These are phyloP conservation scores for Phytophthora melonis DNA, from an alignment of 352 stramenopile genomes.

Conservation along the genomic window DNA sequence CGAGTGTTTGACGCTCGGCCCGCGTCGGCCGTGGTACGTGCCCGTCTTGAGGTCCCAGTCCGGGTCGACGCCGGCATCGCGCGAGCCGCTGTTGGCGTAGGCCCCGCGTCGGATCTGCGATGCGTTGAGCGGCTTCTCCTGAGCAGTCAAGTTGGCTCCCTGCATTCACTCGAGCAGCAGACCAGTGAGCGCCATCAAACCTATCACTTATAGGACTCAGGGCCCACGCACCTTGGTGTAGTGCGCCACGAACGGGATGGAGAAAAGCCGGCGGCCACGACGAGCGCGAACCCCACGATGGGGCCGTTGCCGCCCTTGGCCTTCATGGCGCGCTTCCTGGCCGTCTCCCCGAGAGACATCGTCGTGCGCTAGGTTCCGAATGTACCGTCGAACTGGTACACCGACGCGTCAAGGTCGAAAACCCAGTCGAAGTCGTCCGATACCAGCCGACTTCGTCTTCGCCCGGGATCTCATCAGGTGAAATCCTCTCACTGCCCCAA, in stretches of 20 bases:
- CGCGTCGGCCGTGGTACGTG: conserved; percentile 67
- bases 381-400: too few species aligned
- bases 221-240: conserved; percentile 60
- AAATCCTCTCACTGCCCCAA: too few species aligned
- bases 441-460: too few species aligned
- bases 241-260: conserved; percentile 75
- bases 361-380: too few species aligned
- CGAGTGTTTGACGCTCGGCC: conserved; percentile 34
- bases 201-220: not conserved
- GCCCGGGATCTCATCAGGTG: too few species aligned
- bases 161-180: conserved; percentile 29
- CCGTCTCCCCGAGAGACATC: conserved; percentile 20
- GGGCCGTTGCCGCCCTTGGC: conserved; percentile 49
- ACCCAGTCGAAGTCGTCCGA: too few species aligned
- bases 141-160: conserved; percentile 66
- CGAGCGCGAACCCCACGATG: conserved; percentile 54
- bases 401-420: too few species aligned
- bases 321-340: conserved; percentile 36
- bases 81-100: conserved; percentile 86
- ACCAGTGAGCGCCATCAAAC: not conserved
- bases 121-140: conserved; percentile 68
- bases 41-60: conserved; percentile 84
- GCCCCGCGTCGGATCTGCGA: conserved; percentile 81
- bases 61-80: conserved; percentile 80
- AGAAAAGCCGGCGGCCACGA: conserved; percentile 76